A percentile compares a stretch with the other conserved stretches of the same genome.
Conservation (phyloP, 306 rosid genomes). For the Oemleria cerasiformis region DNA sequence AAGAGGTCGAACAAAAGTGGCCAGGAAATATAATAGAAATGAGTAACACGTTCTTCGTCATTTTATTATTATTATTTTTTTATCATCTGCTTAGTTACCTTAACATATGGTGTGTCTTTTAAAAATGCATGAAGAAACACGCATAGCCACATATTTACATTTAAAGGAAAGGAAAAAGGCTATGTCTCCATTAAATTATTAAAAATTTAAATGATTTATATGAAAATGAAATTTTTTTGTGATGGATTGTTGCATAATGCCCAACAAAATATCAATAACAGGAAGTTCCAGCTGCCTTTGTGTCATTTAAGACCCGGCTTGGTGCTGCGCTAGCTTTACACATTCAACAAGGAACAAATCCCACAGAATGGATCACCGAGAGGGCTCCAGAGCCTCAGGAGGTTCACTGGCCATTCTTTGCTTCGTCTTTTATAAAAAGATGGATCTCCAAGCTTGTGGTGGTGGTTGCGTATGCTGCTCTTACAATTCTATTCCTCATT, state of each 20-base stretch:
- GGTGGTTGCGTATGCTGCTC: conserved; percentile 42
- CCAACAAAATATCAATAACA: conserved; percentile 25
- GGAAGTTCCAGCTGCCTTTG: conserved; percentile 86
- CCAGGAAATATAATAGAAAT: background rate
- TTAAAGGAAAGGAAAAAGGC: background rate
- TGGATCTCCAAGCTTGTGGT: conserved; percentile 65
- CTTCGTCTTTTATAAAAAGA: conserved; percentile 56
- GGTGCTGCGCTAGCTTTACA: conserved; percentile 65
- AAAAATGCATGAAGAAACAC: background rate
- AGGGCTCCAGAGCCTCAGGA: conserved; percentile 81
- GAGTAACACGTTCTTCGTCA: background rate
- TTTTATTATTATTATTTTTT: background rate
- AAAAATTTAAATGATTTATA: conserved; percentile 15
- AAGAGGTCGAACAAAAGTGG: background rate
- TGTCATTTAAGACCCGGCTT: conserved; percentile 81
- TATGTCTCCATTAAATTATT: background rate
- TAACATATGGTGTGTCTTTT: background rate
- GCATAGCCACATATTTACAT: background rate
- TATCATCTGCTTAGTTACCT: too few relatives aligned
- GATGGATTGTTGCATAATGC: conserved; percentile 11
- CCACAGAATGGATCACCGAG: conserved; percentile 82
- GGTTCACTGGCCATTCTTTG: conserved; percentile 79
- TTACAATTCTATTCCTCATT: conserved; percentile 64
- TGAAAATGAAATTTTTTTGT: conserved; percentile 22
- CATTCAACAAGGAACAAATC: conserved; percentile 73